Evolutionary conservation across 345 rosid genomes (phyloP).

Genomic region (Excoecaria agallocha): DNA sequence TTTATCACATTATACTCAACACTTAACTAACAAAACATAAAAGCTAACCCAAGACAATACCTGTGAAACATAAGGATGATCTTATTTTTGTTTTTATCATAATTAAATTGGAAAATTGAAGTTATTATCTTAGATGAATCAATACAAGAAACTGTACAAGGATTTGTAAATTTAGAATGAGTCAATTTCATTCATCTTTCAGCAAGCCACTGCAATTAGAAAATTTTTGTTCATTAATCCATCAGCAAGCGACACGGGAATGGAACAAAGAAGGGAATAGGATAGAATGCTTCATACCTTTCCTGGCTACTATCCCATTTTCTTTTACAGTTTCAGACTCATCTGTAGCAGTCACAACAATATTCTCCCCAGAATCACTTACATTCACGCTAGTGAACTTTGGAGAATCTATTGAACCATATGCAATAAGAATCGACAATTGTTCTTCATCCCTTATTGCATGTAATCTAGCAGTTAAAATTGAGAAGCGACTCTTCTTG

Average conservation of each 20-base stretch:
- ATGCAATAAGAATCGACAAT: constrained; percentile 26
- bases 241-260: background rate
- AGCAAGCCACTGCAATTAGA: background rate
- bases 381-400: constrained; percentile 33
- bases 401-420: constrained; percentile 40
- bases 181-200: background rate
- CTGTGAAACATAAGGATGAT: background rate
- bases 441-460: constrained; percentile 16
- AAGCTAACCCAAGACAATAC: background rate
- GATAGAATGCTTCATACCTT: constrained; percentile 23
- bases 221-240: background rate
- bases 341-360: too few species aligned
- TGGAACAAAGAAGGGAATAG: background rate
- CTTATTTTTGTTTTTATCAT: background rate
- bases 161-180: background rate
- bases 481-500: constrained; percentile 27
- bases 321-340: too few species aligned
- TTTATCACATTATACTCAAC: background rate
- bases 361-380: constrained; percentile 26
- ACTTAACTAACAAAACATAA: background rate
- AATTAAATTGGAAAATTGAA: background rate
- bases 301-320: constrained; percentile 7
- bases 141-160: background rate
- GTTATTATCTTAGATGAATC: background rate
- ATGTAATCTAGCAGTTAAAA: constrained; percentile 33